Evolutionary conservation across 768 basidiomycete genomes (phyloP), one percentile per base, ranked within the genome.

Genomic region (Podaxis rugospora): DNA sequence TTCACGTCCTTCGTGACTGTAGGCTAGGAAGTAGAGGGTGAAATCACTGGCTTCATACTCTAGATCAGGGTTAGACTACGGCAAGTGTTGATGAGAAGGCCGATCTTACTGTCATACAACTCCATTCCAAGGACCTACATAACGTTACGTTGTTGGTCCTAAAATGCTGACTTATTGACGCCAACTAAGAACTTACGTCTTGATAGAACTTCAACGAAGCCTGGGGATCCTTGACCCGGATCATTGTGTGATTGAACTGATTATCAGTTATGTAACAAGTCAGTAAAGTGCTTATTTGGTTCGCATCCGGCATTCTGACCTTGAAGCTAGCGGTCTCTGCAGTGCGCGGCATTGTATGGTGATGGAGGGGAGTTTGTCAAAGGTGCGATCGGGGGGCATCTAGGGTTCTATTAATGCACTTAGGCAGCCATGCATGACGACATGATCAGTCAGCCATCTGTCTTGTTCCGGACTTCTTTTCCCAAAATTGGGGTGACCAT

Each of bases 211-310:
- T 76, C 62, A 96, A 70, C 16, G 93, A 95, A 49, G 75, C 79
- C 65, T 93, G 86, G 6, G 93, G 89, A 70, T 96, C 93, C 78
- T 88, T 95, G 71, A 96, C 80, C 66, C 94, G 84, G 67, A 95
- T 72, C 93, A 93, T 93, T 18, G 89, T 91, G 72, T 94, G 92
- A 70, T 93, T 92, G 75, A 90, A 86, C 88, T 90, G 63, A 21
- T 47, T 9, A 46, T 14, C 5, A 23, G 52, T 18, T 32, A 32
- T 25, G 21, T 32, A 47, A 50, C 28, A 23, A 52, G 6, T 57
- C 32, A 51, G 32, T 5, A 16, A 63, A 52, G 28, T 25, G 35
- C 25, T 47, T 6, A 44, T 32, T 28, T 40, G 16, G 14, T 14
- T 28, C n/a, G 4, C 25, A 36, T 36, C 25, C 53, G 27, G 58